Percentiles rank a stretch among this genome's conserved stretches.
Conservation (phyloP, 2,329 filamentous ascomycete species). For the Colletotrichum gigasporum region DNA sequence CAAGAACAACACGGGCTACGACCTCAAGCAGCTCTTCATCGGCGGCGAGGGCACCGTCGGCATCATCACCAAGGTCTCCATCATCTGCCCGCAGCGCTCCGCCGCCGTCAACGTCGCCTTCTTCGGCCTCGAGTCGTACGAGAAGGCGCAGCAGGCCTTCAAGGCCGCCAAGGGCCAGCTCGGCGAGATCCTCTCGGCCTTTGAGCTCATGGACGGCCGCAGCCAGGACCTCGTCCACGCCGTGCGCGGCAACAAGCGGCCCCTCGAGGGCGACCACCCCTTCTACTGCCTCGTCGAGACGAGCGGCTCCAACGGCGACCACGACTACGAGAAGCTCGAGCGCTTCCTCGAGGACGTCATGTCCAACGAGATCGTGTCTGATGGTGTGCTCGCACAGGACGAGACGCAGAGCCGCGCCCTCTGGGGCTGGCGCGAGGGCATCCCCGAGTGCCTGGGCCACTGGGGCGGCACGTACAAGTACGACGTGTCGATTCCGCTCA, state of each 20-base stretch:
- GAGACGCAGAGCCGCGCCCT: conserved; percentile 87
- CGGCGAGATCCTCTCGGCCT: conserved; percentile 94
- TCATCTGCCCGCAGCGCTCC: conserved; percentile 88
- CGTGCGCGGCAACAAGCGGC: conserved; percentile 80
- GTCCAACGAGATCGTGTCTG: conserved; percentile 83
- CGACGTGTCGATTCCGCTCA: conserved; percentile 91
- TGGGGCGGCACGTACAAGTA: conserved; percentile 99
- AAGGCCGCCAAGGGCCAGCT: conserved; percentile 88
- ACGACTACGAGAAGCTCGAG: conserved; percentile 92
- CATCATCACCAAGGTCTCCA: conserved; percentile 89
- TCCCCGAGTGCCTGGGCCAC: conserved; percentile 88
- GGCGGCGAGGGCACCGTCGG: conserved; percentile 95
- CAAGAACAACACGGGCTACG: conserved; percentile 99
- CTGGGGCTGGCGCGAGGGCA: conserved; percentile 94
- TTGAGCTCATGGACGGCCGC: conserved; percentile 93
- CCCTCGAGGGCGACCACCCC: conserved; percentile 83
- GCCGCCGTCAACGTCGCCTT: conserved; percentile 94
- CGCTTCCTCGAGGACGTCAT: conserved; percentile 92
- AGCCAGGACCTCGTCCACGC: conserved; percentile 81
- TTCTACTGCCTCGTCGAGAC: conserved; percentile 99
- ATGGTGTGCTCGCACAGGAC: conserved; percentile 92
- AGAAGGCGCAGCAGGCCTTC: conserved; percentile 88
- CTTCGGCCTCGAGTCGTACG: conserved; percentile 89
- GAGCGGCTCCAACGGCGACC: conserved; percentile 91
- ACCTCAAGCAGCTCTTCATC: conserved; percentile 96